Evolutionary conservation across 495 filamentous ascomycete genomes (phyloP).

Genomic region (Massariosphaeria phaeospora): DNA sequence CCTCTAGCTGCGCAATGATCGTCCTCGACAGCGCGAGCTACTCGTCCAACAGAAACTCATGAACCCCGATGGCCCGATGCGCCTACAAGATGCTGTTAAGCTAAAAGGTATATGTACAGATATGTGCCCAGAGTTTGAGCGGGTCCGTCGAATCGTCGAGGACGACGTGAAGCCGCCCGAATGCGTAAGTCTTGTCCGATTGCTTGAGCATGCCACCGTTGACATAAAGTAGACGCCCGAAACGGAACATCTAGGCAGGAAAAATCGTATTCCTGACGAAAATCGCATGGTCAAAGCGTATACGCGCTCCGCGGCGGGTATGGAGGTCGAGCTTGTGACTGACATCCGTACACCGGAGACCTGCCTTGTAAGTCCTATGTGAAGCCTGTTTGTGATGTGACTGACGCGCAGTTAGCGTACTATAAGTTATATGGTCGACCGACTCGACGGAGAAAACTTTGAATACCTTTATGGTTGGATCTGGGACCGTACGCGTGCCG

Average conservation of each 20-base stretch:
- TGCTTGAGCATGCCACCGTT: conserved; percentile 29
- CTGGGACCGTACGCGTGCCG: conserved; percentile 88
- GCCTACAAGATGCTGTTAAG: conserved; percentile 75
- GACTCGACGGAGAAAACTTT: conserved; percentile 44
- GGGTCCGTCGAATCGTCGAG: conserved; percentile 69
- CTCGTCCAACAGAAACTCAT: conserved; percentile 72
- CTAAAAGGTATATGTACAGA: conserved; percentile 84
- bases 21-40: conserved; percentile 59
- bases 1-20: conserved; percentile 56
- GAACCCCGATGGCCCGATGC: conserved; percentile 80
- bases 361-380: conserved; percentile 46
- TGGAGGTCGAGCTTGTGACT: conserved; percentile 84
- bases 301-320: conserved; percentile 82
- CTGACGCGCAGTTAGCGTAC: conserved; percentile 45
- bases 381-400: background rate
- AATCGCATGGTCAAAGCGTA: conserved; percentile 78
- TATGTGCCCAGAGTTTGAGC: conserved; percentile 93
- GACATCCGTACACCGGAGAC: conserved; percentile 79
- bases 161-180: conserved; percentile 52
- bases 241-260: conserved; percentile 1
- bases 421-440: conserved; percentile 74
- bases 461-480: conserved; percentile 41
- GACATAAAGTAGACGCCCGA: conserved; percentile 13
- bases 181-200: conserved; percentile 31
- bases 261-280: conserved; percentile 44